A percentile compares a stretch with the other conserved stretches of the same genome.
phyloP scores from a whole-genome alignment of 2,329 filamentous ascomycete species.

The Clarireedia sp. region DNA sequence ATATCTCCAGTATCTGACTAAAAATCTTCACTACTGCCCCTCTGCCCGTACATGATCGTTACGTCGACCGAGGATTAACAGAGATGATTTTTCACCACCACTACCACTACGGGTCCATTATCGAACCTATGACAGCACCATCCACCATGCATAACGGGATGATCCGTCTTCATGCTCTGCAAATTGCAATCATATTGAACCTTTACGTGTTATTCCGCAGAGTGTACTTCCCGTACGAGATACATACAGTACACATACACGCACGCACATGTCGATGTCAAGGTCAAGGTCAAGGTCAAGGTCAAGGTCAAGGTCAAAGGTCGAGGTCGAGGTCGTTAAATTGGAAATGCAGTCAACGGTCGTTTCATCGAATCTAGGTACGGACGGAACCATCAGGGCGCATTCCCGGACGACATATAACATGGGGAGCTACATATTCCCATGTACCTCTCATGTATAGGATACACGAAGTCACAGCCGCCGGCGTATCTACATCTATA shows the following conservation, averaged over 20 bases:
- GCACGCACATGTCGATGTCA: no score
- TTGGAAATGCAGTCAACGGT: background rate
- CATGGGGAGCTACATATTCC: slow-evolving; percentile 10
- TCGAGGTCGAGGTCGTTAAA: no score
- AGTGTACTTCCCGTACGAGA: no score
- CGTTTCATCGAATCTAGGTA: slow-evolving; percentile 18
- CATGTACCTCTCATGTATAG: slow-evolving; percentile 12
- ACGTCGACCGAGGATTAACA: slow-evolving; percentile 1
- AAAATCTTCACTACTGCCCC: background rate
- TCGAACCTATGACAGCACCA: background rate
- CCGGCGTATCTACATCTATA: slow-evolving; percentile 3
- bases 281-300: no score
- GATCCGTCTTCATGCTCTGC: background rate
- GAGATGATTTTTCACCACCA: background rate
- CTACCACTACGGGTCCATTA: background rate
- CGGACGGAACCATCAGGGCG: slow-evolving; percentile 25
- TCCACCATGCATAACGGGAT: slow-evolving; percentile 5
- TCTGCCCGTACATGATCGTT: background rate
- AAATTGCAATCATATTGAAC: no score
- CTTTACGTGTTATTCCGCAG: no score
- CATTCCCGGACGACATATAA: slow-evolving; percentile 22
- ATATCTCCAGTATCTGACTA: background rate
- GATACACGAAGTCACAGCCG: slow-evolving; percentile 11
- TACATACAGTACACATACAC: no score
- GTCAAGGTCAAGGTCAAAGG: no score